Conservation (phyloP, 208 protist genomes). For the Balamuthia mandrillaris region DNA sequence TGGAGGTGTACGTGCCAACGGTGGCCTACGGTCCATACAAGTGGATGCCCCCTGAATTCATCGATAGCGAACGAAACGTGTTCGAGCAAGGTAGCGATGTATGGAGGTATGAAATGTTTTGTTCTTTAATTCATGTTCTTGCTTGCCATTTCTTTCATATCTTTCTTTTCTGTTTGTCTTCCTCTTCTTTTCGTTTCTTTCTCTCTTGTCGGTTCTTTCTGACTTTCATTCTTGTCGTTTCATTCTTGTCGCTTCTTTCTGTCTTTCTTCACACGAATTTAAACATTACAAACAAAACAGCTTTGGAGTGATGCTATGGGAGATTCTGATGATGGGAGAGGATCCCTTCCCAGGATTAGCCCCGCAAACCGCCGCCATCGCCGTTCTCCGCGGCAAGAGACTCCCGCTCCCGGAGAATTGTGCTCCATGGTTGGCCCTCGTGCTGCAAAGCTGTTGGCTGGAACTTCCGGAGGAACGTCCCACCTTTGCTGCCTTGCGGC, state of each 20-base stretch:
- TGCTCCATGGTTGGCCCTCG: background rate
- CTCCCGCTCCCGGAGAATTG: background rate
- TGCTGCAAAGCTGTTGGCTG: background rate
- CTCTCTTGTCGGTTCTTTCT: too few relatives aligned
- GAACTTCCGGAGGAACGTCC: background rate
- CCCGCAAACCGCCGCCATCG: background rate
- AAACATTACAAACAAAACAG: too few relatives aligned
- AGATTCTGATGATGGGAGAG: conserved; percentile 34
- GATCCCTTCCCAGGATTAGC: conserved; percentile 4
- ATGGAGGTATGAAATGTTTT: background rate
- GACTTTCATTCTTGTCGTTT: too few relatives aligned
- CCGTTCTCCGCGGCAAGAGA: background rate
- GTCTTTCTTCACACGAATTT: too few relatives aligned
- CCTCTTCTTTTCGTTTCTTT: background rate
- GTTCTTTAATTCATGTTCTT: background rate
- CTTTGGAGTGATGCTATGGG: conserved; percentile 38
- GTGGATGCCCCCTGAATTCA: conserved; percentile 36
- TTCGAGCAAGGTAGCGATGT: background rate
- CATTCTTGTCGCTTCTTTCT: too few relatives aligned
- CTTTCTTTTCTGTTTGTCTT: background rate
- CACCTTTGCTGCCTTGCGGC: conserved; percentile 3
- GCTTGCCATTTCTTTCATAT: background rate
- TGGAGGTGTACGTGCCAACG: background rate
- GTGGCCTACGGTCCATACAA: background rate
- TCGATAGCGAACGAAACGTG: background rate